phyloP scores from a whole-genome alignment of 306 rosid species.

The Pyrus pyrifolia region DNA sequence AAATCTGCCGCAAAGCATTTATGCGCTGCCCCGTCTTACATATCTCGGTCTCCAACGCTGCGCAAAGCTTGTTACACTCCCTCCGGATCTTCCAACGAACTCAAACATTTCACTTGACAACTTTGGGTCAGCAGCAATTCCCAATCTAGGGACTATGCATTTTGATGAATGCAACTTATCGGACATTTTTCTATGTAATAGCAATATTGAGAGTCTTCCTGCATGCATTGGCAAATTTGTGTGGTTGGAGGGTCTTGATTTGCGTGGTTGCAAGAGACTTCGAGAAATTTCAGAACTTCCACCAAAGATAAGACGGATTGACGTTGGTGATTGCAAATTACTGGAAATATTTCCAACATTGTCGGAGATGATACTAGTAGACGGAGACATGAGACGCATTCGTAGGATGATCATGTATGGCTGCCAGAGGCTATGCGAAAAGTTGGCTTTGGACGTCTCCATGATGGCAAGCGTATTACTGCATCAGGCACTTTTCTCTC shows the following conservation, averaged over 20 bases:
- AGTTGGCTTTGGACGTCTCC: neutral
- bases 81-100: neutral
- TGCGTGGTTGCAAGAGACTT: neutral
- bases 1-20: neutral
- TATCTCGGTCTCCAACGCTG: rapidly evolving
- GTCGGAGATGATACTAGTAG: neutral
- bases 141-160: rapidly evolving
- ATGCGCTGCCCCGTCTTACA: neutral
- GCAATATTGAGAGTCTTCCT: neutral
- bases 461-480: neutral
- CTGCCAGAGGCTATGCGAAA: neutral
- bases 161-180: neutral
- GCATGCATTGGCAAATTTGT: neutral
- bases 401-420: no score
- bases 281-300: neutral
- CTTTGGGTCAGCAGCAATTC: neutral
- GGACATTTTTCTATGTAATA: neutral
- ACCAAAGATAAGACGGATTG: neutral
- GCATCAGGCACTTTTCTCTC: neutral
- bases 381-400: neutral
- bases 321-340: neutral
- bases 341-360: neutral
- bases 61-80: neutral
- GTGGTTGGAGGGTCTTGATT: neutral
- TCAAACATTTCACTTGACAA: neutral